Evolutionary conservation across 2,329 filamentous ascomycete genomes (phyloP).

Genomic region (Lachnellula suecica): DNA sequence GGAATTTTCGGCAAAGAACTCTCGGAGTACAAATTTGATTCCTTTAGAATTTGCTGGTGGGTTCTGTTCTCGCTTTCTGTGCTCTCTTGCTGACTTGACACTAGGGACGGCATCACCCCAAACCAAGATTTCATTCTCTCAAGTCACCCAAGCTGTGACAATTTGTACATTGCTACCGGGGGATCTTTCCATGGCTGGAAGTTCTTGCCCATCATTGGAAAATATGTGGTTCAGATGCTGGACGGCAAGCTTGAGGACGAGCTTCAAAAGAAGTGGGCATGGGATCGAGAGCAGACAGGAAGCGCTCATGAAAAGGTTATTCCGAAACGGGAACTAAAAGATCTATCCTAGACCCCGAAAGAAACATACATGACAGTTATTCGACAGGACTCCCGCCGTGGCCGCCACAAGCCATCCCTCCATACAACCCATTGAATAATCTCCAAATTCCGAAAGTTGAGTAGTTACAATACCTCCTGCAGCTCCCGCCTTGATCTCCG

Average conservation of each 20-base stretch:
- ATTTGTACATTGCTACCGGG: slow-evolving; percentile 59
- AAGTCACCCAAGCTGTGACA: slow-evolving; percentile 50
- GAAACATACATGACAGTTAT: neutral
- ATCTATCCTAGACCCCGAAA: neutral
- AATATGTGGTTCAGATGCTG: slow-evolving; percentile 54
- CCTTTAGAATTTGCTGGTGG: slow-evolving; percentile 48
- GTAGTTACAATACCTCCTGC: too few species aligned
- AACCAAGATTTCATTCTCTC: slow-evolving; percentile 63
- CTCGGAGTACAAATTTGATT: slow-evolving; percentile 39
- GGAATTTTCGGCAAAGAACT: slow-evolving; percentile 43
- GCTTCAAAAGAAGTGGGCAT: slow-evolving; percentile 43
- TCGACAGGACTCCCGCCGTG: too few species aligned
- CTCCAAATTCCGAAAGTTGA: too few species aligned
- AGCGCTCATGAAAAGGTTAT: slow-evolving; percentile 13
- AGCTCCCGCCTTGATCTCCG: too few species aligned
- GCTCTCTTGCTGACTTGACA: neutral
- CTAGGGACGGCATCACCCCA: slow-evolving; percentile 60
- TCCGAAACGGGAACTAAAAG: slow-evolving; percentile 10
- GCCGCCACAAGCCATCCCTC: too few species aligned
- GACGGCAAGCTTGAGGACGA: slow-evolving; percentile 39
- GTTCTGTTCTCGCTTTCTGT: slow-evolving; percentile 6
- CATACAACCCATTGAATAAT: too few species aligned
- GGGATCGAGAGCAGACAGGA: slow-evolving; percentile 33
- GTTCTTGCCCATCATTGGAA: slow-evolving; percentile 61
- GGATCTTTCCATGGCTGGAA: slow-evolving; percentile 67